Percentiles rank a stretch among this genome's conserved stretches.
phyloP scores from a whole-genome alignment of 306 rosid genomes.

The Lathyrus aphaca region DNA sequence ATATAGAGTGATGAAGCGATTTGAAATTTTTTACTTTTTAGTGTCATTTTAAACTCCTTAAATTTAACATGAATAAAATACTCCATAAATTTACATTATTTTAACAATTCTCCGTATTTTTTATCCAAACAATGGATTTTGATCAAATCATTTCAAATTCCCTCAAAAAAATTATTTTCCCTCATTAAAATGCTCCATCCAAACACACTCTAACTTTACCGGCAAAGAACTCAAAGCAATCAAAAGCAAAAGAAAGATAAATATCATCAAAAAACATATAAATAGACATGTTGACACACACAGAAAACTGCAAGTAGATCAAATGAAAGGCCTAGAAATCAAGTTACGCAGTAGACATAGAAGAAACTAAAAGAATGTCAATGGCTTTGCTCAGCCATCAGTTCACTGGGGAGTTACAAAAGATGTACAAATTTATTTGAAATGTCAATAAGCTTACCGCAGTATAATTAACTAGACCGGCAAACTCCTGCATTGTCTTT shows the following conservation, averaged over 20 bases:
- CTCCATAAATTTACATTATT: too few relatives aligned
- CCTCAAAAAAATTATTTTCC: too few relatives aligned
- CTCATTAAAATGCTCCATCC: too few relatives aligned
- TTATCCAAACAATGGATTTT: too few relatives aligned
- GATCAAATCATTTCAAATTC: too few relatives aligned
- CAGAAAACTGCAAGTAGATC: not conserved
- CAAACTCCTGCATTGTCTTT: constrained; percentile 72
- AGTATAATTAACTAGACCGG: constrained; percentile 66
- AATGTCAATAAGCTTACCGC: constrained; percentile 63
- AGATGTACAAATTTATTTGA: constrained; percentile 18
- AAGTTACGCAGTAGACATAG: constrained; percentile 32
- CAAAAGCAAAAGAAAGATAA: constrained; percentile 13
- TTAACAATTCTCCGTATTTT: too few relatives aligned
- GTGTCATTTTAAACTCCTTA: too few relatives aligned
- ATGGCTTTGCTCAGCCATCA: constrained; percentile 33
- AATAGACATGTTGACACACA: constrained; percentile 4
- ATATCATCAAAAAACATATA: constrained; percentile 15
- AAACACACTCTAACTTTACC: too few relatives aligned
- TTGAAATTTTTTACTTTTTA: too few relatives aligned
- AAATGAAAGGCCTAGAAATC: constrained; percentile 10
- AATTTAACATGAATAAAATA: too few relatives aligned
- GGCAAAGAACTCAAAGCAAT: constrained; percentile 11
- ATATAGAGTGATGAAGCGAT: too few relatives aligned
- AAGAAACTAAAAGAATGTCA: constrained; percentile 35
- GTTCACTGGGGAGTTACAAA: constrained; percentile 25